These are phyloP conservation scores for Suhomyces bolitotheri DNA, from an alignment of 1,139 yeast species.

Conservation along the genomic window DNA sequence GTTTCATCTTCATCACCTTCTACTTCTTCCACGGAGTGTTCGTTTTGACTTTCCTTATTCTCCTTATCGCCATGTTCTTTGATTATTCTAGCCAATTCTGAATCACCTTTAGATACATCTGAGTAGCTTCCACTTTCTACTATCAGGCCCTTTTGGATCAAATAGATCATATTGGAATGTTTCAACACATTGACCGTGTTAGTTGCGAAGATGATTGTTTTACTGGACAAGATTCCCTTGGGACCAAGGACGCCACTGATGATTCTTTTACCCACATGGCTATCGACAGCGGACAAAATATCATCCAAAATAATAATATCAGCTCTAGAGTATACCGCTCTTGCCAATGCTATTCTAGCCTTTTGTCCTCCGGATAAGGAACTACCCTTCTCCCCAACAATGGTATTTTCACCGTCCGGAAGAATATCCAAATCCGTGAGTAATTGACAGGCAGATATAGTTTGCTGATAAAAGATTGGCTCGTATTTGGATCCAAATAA, in stretches of 20 bases:
- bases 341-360: slow-evolving; percentile 29
- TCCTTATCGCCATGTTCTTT: slow-evolving; percentile 23
- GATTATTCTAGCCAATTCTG: slow-evolving; percentile 27
- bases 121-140: slow-evolving; percentile 20
- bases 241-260: slow-evolving; percentile 19
- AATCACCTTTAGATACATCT: slow-evolving; percentile 22
- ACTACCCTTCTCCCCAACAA: slow-evolving; percentile 30
- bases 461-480: slow-evolving; percentile 19
- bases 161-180: slow-evolving; percentile 20
- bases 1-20: too few species aligned
- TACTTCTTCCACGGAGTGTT: slow-evolving; percentile 24
- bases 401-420: slow-evolving; percentile 27
- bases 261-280: slow-evolving; percentile 28
- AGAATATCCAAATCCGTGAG: slow-evolving; percentile 22
- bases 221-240: slow-evolving; percentile 22
- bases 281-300: slow-evolving; percentile 28
- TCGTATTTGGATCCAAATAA: slow-evolving; percentile 25
- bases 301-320: slow-evolving; percentile 27
- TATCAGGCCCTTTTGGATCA: slow-evolving; percentile 20
- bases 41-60: not conserved
- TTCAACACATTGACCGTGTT: slow-evolving; percentile 24
- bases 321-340: slow-evolving; percentile 28
- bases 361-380: slow-evolving; percentile 30
- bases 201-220: slow-evolving; percentile 26
- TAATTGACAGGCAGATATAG: slow-evolving; percentile 25